A percentile compares a stretch with the other conserved stretches of the same genome.
phyloP scores from a whole-genome alignment of 768 basidiomycete genomes.

The Leccinum obscurum region DNA sequence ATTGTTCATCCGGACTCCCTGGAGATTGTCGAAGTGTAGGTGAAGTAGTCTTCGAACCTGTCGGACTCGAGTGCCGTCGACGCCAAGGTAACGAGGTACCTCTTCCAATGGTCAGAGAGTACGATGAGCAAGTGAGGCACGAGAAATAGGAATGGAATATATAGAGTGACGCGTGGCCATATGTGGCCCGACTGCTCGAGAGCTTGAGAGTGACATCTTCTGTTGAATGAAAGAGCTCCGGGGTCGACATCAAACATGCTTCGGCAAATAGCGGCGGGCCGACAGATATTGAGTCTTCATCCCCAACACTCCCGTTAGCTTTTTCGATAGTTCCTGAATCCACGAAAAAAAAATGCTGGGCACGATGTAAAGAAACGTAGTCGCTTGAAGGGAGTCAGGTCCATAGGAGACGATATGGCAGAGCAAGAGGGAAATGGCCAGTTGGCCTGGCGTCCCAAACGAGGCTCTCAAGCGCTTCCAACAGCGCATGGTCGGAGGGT shows the following conservation, averaged over 20 bases:
- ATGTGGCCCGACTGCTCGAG: too few relatives aligned
- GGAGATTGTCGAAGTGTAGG: too few relatives aligned
- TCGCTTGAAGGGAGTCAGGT: neutral
- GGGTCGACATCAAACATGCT: neutral
- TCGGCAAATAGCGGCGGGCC: neutral
- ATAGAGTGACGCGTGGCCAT: too few relatives aligned
- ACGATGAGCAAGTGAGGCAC: too few relatives aligned
- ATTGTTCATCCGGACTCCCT: too few relatives aligned
- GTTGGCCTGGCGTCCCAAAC: neutral
- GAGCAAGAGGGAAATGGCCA: neutral
- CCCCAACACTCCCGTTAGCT: neutral
- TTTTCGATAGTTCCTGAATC: neutral
- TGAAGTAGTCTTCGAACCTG: too few relatives aligned
- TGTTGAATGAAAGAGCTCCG: conserved; percentile 12
- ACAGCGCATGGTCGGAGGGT: conserved; percentile 2
- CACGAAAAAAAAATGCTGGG: neutral
- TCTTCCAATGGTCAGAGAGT: too few relatives aligned
- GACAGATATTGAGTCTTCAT: neutral
- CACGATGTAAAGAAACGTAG: neutral
- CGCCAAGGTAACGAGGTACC: too few relatives aligned
- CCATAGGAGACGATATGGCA: neutral
- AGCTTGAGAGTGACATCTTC: conserved; percentile 18
- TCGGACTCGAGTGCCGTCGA: too few relatives aligned
- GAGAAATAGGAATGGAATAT: too few relatives aligned
- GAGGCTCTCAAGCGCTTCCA: conserved; percentile 3